Percentiles rank a stretch among this genome's conserved stretches.
Evolutionary conservation across 2,329 filamentous ascomycete genomes (phyloP).

Genomic region (Apiospora malaysiana): DNA sequence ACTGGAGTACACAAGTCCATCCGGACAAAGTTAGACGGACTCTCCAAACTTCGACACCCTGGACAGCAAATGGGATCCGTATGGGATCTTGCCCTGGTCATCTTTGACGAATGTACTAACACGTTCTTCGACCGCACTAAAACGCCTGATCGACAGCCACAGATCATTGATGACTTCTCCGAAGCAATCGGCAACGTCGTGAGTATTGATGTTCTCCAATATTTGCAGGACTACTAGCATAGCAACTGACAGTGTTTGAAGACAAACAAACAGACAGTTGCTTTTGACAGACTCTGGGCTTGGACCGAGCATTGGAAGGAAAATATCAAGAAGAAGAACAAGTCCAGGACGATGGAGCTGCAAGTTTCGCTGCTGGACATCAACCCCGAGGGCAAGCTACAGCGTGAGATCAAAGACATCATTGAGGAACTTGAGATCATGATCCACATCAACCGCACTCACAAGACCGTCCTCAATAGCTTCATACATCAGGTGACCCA

Average conservation of each 20-base stretch:
- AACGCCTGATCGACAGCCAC: conserved; percentile 39
- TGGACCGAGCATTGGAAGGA: conserved; percentile 36
- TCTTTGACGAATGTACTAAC: conserved; percentile 48
- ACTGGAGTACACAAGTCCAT: conserved; percentile 49
- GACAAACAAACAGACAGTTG: conserved; percentile 45
- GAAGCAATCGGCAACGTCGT: conserved; percentile 49
- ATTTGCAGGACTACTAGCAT: neutral
- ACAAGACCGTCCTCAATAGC: conserved; percentile 39
- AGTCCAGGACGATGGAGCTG: conserved; percentile 45
- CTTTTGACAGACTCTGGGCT: conserved; percentile 46
- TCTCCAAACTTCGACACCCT: conserved; percentile 23
- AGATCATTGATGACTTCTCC: conserved; percentile 49
- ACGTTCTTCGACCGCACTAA: conserved; percentile 48
- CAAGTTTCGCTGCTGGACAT: conserved; percentile 53
- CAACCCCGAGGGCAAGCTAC: conserved; percentile 47
- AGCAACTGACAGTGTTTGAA: conserved; percentile 24
- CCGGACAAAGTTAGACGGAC: conserved; percentile 32
- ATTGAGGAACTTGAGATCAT: conserved; percentile 56
- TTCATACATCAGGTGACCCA: conserved; percentile 36
- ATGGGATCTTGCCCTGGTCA: conserved; percentile 49
- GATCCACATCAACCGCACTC: conserved; percentile 47
- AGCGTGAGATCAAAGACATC: conserved; percentile 53
- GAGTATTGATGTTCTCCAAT: conserved; percentile 28
- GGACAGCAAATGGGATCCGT: conserved; percentile 42
- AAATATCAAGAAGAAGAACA: conserved; percentile 16